Base-by-base conservation (phyloP, 768 basidiomycete genomes). In the Mycena galopus region DNA sequence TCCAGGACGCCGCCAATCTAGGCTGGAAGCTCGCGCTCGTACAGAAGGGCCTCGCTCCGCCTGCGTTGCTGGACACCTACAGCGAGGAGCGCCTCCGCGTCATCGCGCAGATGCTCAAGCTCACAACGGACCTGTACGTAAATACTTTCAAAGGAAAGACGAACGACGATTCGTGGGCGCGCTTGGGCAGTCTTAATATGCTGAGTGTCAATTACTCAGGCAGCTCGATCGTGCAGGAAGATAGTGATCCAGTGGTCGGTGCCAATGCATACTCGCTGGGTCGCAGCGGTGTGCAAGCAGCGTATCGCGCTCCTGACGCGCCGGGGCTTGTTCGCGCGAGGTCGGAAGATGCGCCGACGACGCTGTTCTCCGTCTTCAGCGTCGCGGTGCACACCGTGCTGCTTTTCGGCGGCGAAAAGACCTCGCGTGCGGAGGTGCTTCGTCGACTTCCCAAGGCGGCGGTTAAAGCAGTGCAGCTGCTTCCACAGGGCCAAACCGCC, bases 131-230 rank as follows among this genome's bases (percentile, higher is more conserved):
- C 1, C 65, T 83, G 2, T 69, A 78, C 57, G 69, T 78, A 35
- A 75, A 77, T 33, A 74, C 79, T 23, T 78, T 82, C 8, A 35
- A 42, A 16, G 63, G 39, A 50, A 27, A 56, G 65, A 63, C 62
- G 17, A 66, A 64, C 14, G 44, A 67, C 57, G 44, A 60, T 4
- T 35, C 59, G 6, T 74, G 67, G 19, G 76, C 62, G 35, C 62
- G 76, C 16, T 75, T 72, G 0, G 56, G 71, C 27, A 73, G 77
- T 3, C 70, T 86, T 8, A 59, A 63, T 21, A 84, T 84, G 81
- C 81, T 86, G 50, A 85, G 84, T 12, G 77, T 88, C 61, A 88
- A 87, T 75, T 88, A 84, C 75, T n/a, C n/a, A n/a, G n/a, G n/a
- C n/a, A n/a, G n/a, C n/a, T n/a, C n/a, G n/a, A n/a, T n/a, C 80